A percentile compares a stretch with the other conserved stretches of the same genome.
phyloP scores from a whole-genome alignment of 345 rosid genomes.

The Alliaria petiolata region DNA sequence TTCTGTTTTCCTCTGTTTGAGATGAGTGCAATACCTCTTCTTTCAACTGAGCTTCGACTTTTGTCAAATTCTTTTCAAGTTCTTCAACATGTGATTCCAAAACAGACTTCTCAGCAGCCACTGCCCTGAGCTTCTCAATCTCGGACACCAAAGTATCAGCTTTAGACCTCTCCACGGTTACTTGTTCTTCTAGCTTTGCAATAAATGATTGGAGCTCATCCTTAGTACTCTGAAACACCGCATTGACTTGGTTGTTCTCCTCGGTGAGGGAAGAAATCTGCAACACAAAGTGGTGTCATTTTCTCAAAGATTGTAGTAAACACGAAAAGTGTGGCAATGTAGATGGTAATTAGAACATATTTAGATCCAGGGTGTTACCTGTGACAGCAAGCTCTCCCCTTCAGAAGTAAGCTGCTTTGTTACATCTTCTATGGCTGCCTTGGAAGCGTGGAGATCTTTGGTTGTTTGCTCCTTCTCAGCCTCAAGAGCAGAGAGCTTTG shows the following conservation, averaged over 20 bases:
- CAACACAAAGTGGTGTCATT: slow-evolving; percentile 7
- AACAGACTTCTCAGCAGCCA: slow-evolving; percentile 46
- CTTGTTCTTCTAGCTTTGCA: slow-evolving; percentile 57
- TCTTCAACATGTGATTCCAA: slow-evolving; percentile 60
- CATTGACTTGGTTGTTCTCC: slow-evolving; percentile 65
- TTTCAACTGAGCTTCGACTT: slow-evolving; percentile 46
- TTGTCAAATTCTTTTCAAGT: slow-evolving; percentile 48
- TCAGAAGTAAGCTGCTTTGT: slow-evolving; percentile 58
- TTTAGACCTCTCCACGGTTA: slow-evolving; percentile 45
- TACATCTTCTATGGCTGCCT: slow-evolving; percentile 60
- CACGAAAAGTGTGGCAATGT: neutral
- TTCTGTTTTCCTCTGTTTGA: neutral
- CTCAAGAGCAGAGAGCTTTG: slow-evolving; percentile 44
- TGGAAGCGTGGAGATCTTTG: slow-evolving; percentile 60
- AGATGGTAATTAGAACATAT: neutral
- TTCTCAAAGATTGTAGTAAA: neutral
- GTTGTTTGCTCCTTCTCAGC: slow-evolving; percentile 59
- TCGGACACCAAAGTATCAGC: slow-evolving; percentile 47
- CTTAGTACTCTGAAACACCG: slow-evolving; percentile 54
- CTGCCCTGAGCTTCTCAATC: slow-evolving; percentile 52
- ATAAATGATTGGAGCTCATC: slow-evolving; percentile 67
- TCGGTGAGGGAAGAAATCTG: slow-evolving; percentile 75
- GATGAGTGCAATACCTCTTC: slow-evolving; percentile 45
- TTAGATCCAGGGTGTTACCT: slow-evolving; percentile 48
- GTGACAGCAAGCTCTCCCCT: slow-evolving; percentile 62